These are phyloP conservation scores for Trichosanthes cucumerina DNA, from an alignment of 306 rosid species.

Conservation along the genomic window DNA sequence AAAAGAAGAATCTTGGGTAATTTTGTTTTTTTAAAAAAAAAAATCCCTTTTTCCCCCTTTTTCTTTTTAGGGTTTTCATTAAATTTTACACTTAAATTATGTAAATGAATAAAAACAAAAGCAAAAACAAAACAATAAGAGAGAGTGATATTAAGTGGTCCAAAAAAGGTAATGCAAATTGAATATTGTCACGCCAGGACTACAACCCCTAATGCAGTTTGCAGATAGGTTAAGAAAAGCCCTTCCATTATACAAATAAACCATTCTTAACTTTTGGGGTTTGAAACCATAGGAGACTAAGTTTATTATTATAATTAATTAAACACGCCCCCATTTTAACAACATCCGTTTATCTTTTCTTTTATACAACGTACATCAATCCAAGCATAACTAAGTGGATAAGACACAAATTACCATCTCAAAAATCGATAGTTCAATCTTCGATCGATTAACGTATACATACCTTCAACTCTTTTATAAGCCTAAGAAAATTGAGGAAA, in stretches of 20 bases:
- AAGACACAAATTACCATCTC: no score
- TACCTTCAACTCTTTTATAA: no score
- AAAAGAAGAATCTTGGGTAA: not conserved
- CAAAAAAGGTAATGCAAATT: conserved; percentile 10
- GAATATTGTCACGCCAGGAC: conserved; percentile 15
- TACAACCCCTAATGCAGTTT: conserved; percentile 7
- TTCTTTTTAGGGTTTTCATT: not conserved
- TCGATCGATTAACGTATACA: no score
- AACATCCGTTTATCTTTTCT: not conserved
- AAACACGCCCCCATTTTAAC: not conserved
- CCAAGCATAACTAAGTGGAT: not conserved
- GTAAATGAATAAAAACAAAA: conserved; percentile 8
- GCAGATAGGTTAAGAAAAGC: conserved; percentile 4
- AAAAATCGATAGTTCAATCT: no score
- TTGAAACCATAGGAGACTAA: not conserved
- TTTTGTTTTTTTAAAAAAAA: not conserved
- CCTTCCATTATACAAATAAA: not conserved
- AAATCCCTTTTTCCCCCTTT: not conserved
- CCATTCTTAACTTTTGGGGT: conserved; percentile 1
- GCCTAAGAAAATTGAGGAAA: not conserved
- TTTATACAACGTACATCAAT: not conserved
- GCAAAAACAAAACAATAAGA: conserved; percentile 3
- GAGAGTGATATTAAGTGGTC: conserved; percentile 5
- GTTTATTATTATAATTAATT: not conserved
- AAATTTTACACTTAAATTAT: not conserved